These are phyloP conservation scores for Dacryopinax primogenitus DNA, from an alignment of 768 basidiomycete species.

Conservation along the genomic window DNA sequence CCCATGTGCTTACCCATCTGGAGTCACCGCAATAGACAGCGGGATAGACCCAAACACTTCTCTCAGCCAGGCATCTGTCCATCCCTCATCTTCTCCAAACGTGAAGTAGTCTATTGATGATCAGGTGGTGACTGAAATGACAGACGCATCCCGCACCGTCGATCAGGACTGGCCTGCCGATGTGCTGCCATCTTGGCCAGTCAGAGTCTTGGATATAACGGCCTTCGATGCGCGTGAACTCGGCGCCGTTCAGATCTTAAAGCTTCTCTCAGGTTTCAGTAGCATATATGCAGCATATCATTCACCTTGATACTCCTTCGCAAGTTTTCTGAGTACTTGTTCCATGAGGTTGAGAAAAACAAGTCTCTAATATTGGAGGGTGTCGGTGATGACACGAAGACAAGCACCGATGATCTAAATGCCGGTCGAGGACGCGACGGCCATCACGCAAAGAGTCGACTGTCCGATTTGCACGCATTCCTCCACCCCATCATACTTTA, in stretches of 20 bases:
- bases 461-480: too few species aligned
- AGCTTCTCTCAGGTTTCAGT: neutral
- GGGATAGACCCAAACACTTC: conserved; percentile 39
- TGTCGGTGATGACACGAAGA: too few species aligned
- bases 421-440: too few species aligned
- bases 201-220: neutral
- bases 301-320: neutral
- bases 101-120: neutral
- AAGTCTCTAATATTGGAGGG: too few species aligned
- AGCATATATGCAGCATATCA: neutral
- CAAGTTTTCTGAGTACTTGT: neutral
- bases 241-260: neutral
- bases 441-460: too few species aligned
- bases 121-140: neutral
- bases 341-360: too few species aligned
- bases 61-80: conserved; percentile 54
- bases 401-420: too few species aligned
- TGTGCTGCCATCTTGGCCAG: neutral
- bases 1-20: conserved; percentile 50
- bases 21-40: conserved; percentile 69
- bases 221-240: neutral
- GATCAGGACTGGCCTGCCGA: neutral
- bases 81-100: conserved; percentile 26
- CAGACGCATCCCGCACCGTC: neutral
- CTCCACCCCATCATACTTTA: too few species aligned